Base-by-base conservation (phyloP, 345 rosid species). In the Aegle marmelos region DNA sequence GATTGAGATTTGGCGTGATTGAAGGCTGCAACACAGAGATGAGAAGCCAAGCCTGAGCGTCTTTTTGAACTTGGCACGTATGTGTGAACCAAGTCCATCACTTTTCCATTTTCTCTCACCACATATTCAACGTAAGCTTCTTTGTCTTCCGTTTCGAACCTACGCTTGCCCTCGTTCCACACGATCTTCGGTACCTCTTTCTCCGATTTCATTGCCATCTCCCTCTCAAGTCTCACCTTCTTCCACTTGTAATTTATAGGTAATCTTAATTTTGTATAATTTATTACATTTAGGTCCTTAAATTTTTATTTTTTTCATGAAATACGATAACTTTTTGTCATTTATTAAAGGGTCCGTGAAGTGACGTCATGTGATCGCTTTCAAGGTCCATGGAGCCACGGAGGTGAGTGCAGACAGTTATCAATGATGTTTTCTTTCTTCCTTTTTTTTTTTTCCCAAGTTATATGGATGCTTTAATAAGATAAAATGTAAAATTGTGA, bases 111-210 rank as follows among this genome's bases (percentile, higher is more conserved):
- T 72, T 80, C 73, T 73, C 91, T 86, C 56, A 88, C 10, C 70
- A 79, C 91, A 89, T 92, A 93, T 53, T 93, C 90, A 21, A 91
- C 31, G 89, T 86, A 92, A 0, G 98, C 96, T 76, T 84, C 84
- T 83, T 86, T 87, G 87, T 95, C 99, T 77, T 95, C 94, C n/a
- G 93, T 91, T 85, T 95, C 96, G 89, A 95, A 95, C 67, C 89
- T 80, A 27, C 78, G 72, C 25, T 78, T 75, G 31, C 73, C 79
- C 74, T 88, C 77, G 81, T 90, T 95, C 94, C 91, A 88, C 73
- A 84, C 82, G 36, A 93, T 93, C 82, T 82, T 88, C 72, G 91
- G 91, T 41, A 83, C 73, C 77, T 82, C 86, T 1, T 24, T 68
- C 6, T 65, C 53, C 3, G 41, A 33, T 6, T 56, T 68, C 39